Conservation (phyloP, 805 yeast genomes). For the Candida oleophila region DNA sequence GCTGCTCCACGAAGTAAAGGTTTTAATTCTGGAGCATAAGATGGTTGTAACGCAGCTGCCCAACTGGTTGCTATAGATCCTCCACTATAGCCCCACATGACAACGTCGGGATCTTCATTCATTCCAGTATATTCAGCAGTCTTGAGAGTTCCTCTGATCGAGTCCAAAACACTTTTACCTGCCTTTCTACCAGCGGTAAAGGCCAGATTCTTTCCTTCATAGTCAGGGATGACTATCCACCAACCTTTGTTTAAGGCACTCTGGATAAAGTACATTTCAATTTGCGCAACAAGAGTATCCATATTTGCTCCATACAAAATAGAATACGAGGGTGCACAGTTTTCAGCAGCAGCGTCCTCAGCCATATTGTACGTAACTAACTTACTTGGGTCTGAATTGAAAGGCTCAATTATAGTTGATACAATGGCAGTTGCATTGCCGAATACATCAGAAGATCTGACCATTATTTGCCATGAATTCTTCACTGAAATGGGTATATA, state of each 20-base stretch:
- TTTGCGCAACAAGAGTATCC: conserved; percentile 11
- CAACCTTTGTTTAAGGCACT: conserved; percentile 17
- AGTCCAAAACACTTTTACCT: conserved; percentile 30
- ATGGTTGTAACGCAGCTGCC: conserved; percentile 37
- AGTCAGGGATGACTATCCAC: conserved; percentile 31
- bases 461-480: conserved; percentile 12
- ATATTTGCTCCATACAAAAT: conserved; percentile 14
- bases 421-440: conserved; percentile 17
- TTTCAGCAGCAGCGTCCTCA: conserved; percentile 15
- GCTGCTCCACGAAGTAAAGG: conserved; percentile 26
- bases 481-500: conserved; percentile 9
- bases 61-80: conserved; percentile 38
- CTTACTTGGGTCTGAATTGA: conserved; percentile 19
- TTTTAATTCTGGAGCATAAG: conserved; percentile 33
- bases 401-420: conserved; percentile 20
- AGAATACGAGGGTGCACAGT: conserved; percentile 23
- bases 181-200: conserved; percentile 33
- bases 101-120: conserved; percentile 16
- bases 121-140: conserved; percentile 18
- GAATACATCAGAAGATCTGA: conserved; percentile 12
- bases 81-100: conserved; percentile 40
- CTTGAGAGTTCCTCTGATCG: conserved; percentile 26
- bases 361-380: conserved; percentile 20
- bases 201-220: conserved; percentile 32
- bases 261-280: conserved; percentile 14